phyloP scores from a whole-genome alignment of 116 monocot genomes.

The Thalassia testudinum region DNA sequence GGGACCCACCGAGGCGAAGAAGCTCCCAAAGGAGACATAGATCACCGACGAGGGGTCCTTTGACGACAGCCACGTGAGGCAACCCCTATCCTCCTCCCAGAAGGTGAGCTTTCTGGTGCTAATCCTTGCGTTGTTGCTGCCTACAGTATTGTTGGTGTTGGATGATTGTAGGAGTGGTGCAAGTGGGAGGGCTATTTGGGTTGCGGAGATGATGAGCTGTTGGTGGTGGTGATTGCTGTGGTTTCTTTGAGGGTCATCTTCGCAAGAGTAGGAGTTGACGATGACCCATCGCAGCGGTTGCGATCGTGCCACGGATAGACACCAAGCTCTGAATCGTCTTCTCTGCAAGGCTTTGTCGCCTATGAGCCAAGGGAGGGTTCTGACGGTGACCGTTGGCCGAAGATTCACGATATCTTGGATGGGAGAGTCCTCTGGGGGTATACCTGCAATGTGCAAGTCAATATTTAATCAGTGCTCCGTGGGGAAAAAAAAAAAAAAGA shows the following conservation, averaged over 20 bases:
- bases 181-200: not conserved
- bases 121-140: not conserved
- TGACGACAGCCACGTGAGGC: conserved; percentile 28
- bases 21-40: conserved; percentile 62
- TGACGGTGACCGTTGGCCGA: conserved; percentile 1
- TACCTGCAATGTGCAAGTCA: too few species aligned
- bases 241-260: conserved; percentile 5
- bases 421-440: too few species aligned
- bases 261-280: conserved; percentile 41
- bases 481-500: too few species aligned
- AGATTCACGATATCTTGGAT: too few species aligned
- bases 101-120: conserved; percentile 1
- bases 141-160: not conserved
- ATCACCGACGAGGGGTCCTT: conserved; percentile 30
- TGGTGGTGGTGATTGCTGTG: not conserved
- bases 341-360: conserved; percentile 19
- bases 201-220: not conserved
- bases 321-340: conserved; percentile 54
- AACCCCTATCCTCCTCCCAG: conserved; percentile 18
- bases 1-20: conserved; percentile 33
- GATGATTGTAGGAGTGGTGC: conserved; percentile 17
- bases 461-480: too few species aligned
- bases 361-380: conserved; percentile 58
- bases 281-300: conserved; percentile 24
- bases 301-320: conserved; percentile 12